Percentiles rank a stretch among this genome's conserved stretches.
Conservation (phyloP, 1,284 basidiomycete genomes). For the Ceratobasidium sp. region DNA sequence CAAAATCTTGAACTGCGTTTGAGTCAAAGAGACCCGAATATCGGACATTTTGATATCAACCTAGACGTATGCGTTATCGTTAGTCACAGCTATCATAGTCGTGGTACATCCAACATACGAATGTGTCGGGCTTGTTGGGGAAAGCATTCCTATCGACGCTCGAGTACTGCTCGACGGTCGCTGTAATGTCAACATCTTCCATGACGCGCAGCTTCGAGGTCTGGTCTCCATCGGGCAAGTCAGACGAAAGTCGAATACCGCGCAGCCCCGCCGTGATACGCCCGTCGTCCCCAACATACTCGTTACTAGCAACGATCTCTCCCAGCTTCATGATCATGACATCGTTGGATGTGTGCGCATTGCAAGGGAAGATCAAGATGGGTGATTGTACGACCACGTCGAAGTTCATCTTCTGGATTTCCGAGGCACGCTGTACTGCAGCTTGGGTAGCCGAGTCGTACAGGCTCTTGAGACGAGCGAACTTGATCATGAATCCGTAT, state of each 20-base stretch:
- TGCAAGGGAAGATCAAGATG: slow-evolving; percentile 88
- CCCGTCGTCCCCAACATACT: slow-evolving; percentile 70
- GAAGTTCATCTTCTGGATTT: slow-evolving; percentile 89
- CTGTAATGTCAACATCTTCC: slow-evolving; percentile 86
- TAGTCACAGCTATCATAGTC: slow-evolving; percentile 42
- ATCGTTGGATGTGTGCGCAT: slow-evolving; percentile 73
- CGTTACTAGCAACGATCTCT: slow-evolving; percentile 87
- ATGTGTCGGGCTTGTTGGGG: slow-evolving; percentile 41
- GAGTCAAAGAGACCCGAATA: slow-evolving; percentile 88
- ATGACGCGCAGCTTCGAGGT: slow-evolving; percentile 82
- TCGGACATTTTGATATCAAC: slow-evolving; percentile 85
- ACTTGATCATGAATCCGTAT: slow-evolving; percentile 85
- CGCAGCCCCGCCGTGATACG: slow-evolving; percentile 82
- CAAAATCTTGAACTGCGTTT: slow-evolving; percentile 87
- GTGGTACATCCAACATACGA: slow-evolving; percentile 52
- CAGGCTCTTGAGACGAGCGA: slow-evolving; percentile 90
- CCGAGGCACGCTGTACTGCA: slow-evolving; percentile 90
- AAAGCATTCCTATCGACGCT: slow-evolving; percentile 59
- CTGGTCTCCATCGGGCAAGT: slow-evolving; percentile 64
- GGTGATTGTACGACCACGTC: slow-evolving; percentile 92
- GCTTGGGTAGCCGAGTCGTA: slow-evolving; percentile 96
- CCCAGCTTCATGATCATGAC: slow-evolving; percentile 86
- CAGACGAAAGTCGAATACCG: slow-evolving; percentile 87
- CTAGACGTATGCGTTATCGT: slow-evolving; percentile 57
- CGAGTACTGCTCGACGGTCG: slow-evolving; percentile 72